Evolutionary conservation across 768 basidiomycete genomes (phyloP).

Genomic region (Ramaria rubella): DNA sequence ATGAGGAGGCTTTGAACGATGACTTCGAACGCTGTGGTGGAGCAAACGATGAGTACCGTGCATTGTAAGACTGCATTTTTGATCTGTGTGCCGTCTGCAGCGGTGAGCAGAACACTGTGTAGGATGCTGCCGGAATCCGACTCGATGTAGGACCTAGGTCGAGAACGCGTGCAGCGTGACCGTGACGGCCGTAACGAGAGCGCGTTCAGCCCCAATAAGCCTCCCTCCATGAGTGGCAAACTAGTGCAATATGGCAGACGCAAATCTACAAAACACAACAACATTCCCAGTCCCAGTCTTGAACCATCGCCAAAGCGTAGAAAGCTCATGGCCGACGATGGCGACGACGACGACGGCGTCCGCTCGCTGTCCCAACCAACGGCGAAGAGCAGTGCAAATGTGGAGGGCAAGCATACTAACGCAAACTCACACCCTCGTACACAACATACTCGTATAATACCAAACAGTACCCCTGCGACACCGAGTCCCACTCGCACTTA

Average conservation of each 20-base stretch:
- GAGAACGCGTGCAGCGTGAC: not conserved
- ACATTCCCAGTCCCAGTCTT: not conserved
- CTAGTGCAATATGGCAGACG: slow-evolving; percentile 1
- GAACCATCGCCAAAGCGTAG: slow-evolving; percentile 2
- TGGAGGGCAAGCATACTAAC: not conserved
- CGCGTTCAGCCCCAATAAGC: not conserved
- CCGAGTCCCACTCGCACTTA: not conserved
- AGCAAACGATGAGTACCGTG: slow-evolving; percentile 61
- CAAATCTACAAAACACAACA: not conserved
- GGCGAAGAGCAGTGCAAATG: not conserved
- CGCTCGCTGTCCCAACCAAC: not conserved
- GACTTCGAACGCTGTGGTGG: slow-evolving; percentile 52
- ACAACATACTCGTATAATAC: not conserved
- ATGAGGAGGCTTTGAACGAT: slow-evolving; percentile 37
- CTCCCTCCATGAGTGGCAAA: slow-evolving; percentile 1
- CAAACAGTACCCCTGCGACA: not conserved
- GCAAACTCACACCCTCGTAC: not conserved
- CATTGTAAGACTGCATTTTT: slow-evolving; percentile 46
- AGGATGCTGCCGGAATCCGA: no score
- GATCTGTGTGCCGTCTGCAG: not conserved
- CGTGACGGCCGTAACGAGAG: slow-evolving; percentile 6
- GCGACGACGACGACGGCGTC: not conserved
- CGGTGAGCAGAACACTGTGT: not conserved
- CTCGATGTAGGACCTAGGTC: no score
- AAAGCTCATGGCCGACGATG: not conserved